Base-by-base conservation (phyloP, 1,139 yeast species). In the Diutina rugosa region DNA sequence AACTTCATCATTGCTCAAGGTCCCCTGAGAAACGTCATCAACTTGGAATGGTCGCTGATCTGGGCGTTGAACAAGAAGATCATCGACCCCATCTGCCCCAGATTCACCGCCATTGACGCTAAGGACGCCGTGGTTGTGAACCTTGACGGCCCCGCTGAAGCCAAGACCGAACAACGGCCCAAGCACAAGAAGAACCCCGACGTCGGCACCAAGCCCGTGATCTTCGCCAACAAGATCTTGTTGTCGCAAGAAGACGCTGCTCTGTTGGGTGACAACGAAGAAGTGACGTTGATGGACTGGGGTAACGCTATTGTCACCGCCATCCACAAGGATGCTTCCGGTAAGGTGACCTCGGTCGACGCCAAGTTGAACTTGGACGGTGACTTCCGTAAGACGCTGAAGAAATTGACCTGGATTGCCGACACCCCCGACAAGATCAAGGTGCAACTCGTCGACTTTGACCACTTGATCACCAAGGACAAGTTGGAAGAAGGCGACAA, bases 201-300 rank as follows among this genome's bases (percentile, higher is more conserved):
- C 46, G 86, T 93, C 61, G 99, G 99, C 63, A 76, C 72, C 64
- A 93, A 93, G 80, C 80, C 83, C 67, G 91, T 91, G 56, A 73
- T 87, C 63, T 87, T 74, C 70, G 73, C 82, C 63, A 76, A 83
- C 60, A 74, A 81, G 58, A 78, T 87, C 55, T 73, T 90, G 65
- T 79, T 93, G 66, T 98, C 91, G 68, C 96, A 89, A 73, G 95
- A 79, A 44, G 99, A 93, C 73, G 98, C 97, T 57, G 79, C 76
- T 59, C 75, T 84, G 38, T 75, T 88, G 60, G 83, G 76, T 55
- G 85, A 81, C 58, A 79, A 78, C 59, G 98, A 93, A 74, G 98
- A 93, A 76, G 79, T 91, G 60, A 93, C 98, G 49, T 81, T 93
- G 67, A 93, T 93, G 99, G 98, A 93, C 74, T 93, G 99, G 99